Base-by-base conservation (phyloP, 768 basidiomycete genomes). In the Royoungia palumana region DNA sequence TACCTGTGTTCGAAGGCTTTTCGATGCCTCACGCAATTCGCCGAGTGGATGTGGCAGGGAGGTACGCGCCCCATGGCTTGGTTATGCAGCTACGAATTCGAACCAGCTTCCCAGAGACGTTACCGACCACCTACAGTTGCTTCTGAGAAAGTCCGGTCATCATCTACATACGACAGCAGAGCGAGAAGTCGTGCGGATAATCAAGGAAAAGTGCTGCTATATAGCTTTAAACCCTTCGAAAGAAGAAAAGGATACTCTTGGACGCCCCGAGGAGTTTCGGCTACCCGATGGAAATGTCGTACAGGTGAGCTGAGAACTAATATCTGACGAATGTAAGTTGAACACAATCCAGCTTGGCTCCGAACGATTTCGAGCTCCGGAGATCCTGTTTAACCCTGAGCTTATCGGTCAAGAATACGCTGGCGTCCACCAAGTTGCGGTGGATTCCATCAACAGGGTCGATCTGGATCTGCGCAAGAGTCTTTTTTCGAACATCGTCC, bases 171-270 rank as follows among this genome's bases (percentile, higher is more conserved):
- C 96, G 0, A 94, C 94, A 20, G 95, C 96, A 20, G 96, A 99
- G 71, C 85, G 88, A 46, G 96, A 99, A 70, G 88, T 98, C 12
- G 94, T 99, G 14, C 79, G 96, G 54, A 90, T 89, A 43, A 96
- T 98, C 70, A 99, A 99, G 70, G 96, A 99, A 73, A 98, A 97
- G 67, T 89, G 87, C 50, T 99, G 95, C 65, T 98, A 99, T 72
- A 76, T 98, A 46, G 93, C 96, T 7, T 65, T 92, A 27, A 94
- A 94, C 61, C 93, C 94, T 3, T 75, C 81, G 2, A 97, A 98
- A 68, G 96, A 98, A 67, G 94, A 97, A 71, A 98, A 97, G 66
- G 94, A 98, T 42, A 73, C 81, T 1, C 60, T 76, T 16, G 85
- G 87, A 9, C 82, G 86, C 19, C 73, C 72, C 46, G 96, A 97